Percentiles rank a stretch among this genome's conserved stretches.
These are phyloP conservation scores for Mucor saturninus DNA, from an alignment of 371 early-diverging fungal genomes.

Conservation along the genomic window DNA sequence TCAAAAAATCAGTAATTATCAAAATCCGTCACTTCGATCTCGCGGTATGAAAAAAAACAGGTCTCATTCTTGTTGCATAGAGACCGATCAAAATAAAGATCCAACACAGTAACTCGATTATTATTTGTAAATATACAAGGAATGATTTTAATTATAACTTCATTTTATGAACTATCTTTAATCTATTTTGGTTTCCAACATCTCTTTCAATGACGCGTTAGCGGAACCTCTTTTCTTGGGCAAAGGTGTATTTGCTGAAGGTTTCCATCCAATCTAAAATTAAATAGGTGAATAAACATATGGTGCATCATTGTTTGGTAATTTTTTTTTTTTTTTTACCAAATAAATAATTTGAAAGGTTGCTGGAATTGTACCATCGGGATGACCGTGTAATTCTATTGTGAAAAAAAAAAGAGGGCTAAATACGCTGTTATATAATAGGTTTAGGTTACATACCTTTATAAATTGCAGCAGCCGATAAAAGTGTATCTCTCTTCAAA, in stretches of 20 bases:
- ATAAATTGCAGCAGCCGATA: constrained; percentile 89
- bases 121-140: constrained; percentile 3
- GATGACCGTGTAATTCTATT: constrained; percentile 85
- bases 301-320: not conserved
- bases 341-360: constrained; percentile 91
- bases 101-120: constrained; percentile 1
- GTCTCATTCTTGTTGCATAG: not conserved
- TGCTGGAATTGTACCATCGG: constrained; percentile 91
- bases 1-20: not conserved
- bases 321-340: constrained; percentile 43
- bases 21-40: not conserved
- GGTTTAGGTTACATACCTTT: constrained; percentile 59
- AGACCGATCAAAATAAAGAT: not conserved
- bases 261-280: constrained; percentile 87
- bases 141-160: constrained; percentile 23
- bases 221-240: constrained; percentile 78
- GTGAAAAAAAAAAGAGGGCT: constrained; percentile 1
- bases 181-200: constrained; percentile 27
- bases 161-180: constrained; percentile 9
- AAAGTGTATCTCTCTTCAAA: constrained; percentile 79
- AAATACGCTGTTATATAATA: not conserved
- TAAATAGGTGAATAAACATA: not conserved
- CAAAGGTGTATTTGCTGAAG: constrained; percentile 72
- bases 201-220: constrained; percentile 71
- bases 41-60: not conserved